Base-by-base conservation (phyloP, 805 yeast genomes). In the Wickerhamomyces strasburgensis region DNA sequence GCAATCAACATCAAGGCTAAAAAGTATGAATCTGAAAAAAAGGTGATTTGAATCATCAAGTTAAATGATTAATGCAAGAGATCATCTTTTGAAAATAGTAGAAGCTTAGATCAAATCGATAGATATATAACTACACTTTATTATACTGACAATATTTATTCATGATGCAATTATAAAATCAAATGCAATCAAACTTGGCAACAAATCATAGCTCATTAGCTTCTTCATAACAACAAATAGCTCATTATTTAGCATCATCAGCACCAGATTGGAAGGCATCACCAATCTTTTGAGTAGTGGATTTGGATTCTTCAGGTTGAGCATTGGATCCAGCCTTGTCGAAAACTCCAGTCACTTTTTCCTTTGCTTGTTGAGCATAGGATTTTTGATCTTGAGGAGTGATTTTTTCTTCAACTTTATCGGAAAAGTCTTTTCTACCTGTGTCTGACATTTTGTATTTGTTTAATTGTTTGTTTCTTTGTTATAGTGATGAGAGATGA, bases 381-480 rank as follows among this genome's bases (percentile, higher is more conserved):
- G 78, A 52, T 67, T 86, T 86, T 61, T 80, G 72, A 35, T 74
- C 63, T 47, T 85, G 81, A 46, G 94, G 94, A 47, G 72, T 81
- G 33, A 81, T 41, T 27, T 72, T 53, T 68, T 84, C 94, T 35
- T 71, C 40, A 47, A 73, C 65, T 64, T 84, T 83, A 58, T 80
- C 81, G 46, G 77, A 49, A 57, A 85, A 70, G 57, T 74, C 65
- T 67, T 86, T 85, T 80, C 95, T 81, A 56, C 84, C 85, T 43
- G 70, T 56, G 62, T 64, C 68, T 42, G 68, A 62, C 68, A 64
- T 64, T 39, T 19, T 54, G 13, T 16, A n/a, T n/a, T n/a, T n/a
- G n/a, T n/a, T n/a, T n/a, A n/a, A n/a, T n/a, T n/a, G n/a, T n/a
- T n/a, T n/a, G n/a, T n/a, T n/a, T n/a, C n/a, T n/a, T n/a, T n/a